These are phyloP conservation scores for Recurvomyces mirabilis DNA, from an alignment of 495 filamentous ascomycete genomes.

Conservation along the genomic window DNA sequence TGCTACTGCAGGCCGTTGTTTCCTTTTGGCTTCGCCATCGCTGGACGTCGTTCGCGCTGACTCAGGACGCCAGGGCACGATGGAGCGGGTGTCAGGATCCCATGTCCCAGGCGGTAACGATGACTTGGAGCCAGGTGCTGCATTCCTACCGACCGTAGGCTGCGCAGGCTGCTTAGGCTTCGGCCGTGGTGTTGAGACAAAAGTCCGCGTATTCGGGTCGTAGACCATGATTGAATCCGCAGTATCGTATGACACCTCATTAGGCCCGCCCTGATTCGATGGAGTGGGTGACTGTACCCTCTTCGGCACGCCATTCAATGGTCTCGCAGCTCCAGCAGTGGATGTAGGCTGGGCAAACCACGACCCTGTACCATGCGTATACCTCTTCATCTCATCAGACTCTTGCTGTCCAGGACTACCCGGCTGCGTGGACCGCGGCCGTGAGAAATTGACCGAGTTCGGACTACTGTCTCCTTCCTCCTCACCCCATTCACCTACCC, in stretches of 20 bases:
- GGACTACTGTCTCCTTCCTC: conserved; percentile 51
- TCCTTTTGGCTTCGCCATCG: conserved; percentile 37
- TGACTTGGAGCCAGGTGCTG: too few relatives aligned
- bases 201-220: conserved; percentile 48
- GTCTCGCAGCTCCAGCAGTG: conserved; percentile 3
- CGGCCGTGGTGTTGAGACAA: conserved; percentile 34
- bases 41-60: neutral
- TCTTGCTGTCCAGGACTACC: conserved; percentile 27
- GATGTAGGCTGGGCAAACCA: conserved; percentile 7
- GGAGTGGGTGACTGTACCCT: conserved; percentile 4
- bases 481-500: conserved; percentile 40
- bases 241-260: conserved; percentile 2
- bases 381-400: conserved; percentile 13
- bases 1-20: conserved; percentile 29
- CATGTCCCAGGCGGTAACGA: conserved; percentile 29
- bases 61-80: conserved; percentile 34
- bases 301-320: too few relatives aligned
- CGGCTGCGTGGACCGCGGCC: conserved; percentile 50
- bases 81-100: conserved; percentile 46
- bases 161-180: neutral
- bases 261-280: neutral
- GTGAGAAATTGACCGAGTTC: conserved; percentile 59
- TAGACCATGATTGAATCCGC: conserved; percentile 31
- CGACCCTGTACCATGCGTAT: conserved; percentile 9
- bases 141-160: neutral